Base-by-base conservation (phyloP, 768 basidiomycete genomes). In the Amanita thiersii region DNA sequence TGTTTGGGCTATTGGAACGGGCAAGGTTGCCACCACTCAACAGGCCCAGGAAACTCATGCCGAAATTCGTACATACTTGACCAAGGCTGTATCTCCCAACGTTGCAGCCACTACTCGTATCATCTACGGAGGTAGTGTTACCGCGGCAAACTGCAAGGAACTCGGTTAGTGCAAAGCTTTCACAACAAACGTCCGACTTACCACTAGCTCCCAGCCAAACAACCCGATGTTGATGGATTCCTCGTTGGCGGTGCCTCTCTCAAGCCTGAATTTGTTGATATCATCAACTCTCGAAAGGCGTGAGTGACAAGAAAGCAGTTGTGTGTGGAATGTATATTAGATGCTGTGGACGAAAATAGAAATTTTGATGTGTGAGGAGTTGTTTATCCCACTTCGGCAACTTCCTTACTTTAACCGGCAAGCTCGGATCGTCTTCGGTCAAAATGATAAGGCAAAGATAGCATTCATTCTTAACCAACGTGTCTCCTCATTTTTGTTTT, bases 1-100 rank as follows among this genome's bases (percentile, higher is more conserved):
- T 31, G 89, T 98, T 12, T 98, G 96, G 94, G 94, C 96, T 24
- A 98, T 98, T 60, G 96, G 96, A 33, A 97, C 94, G 9, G 94
- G 94, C 49, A 94, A 86, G 61, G 93, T 96, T 39, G 94, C 94
- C 33, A 88, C 88, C 23, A 69, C 86, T 0, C 70, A 69, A n/a
- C 86, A 97, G 67, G 96, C 96, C 1, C 94, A 98, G 63, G 86
- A 92, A 30, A 79, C 87, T 2, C 96, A 99, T 56, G 75, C 72
- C 28, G 77, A 83, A 46, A 81, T 93, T 54, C 86, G 96, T 51
- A 53, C 65, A 8, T 96, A 79, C 68, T 68, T 98, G 50, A 56
- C 68, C 32, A 68, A 62, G 47, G 66, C 69, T 4, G 77, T 97
- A 31, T 85, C 85, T 5, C 52, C 70, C 23, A 63, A 66, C 14